Evolutionary conservation across 2,329 filamentous ascomycete species (phyloP), one percentile per base, ranked within the genome.

Genomic region (Ophiostoma tasmaniense): DNA sequence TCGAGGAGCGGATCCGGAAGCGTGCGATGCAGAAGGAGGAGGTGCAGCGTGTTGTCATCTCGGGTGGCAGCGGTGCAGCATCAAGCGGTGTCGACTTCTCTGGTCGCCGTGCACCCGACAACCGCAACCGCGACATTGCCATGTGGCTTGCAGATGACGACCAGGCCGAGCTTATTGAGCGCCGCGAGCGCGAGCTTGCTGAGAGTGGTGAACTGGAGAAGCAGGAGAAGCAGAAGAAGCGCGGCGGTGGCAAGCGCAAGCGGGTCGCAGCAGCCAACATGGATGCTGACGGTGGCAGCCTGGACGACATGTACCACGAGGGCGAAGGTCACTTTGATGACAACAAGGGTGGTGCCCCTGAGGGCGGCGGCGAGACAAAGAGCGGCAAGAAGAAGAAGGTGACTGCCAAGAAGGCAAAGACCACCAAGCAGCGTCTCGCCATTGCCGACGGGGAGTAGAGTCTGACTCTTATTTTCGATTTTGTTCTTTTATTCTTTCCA

Each of bases 281-380:
- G 30, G 73, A 70, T 35, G 69, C 61, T 22, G 72, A 70, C 80
- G 59, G 82, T 82, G 52, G 78, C 50, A 94, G 90, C 75, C 81
- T 98, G 79, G 95, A 98, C 78, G 94, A 97, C 77, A 93, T 99
- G 91, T 99, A 99, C 81, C 95, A 99, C 78, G 95, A 99, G 85
- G 95, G 95, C 97, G 95, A 99, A 84, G 95, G 95, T 71, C 89
- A 97, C 77, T 99, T 99, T 79, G 94, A 98, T 74, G 93, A 96
- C 74, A 72, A 72, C 73, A 95, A 96, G 76, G 87, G 88, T 30
- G 96, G 91, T 2, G 95, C 93, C 45, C 89, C 93, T 0, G 92
- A 91, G 3, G 97, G 93, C 0, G 85, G 35, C 11, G 69, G 39
- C 22, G 83, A 81, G 73, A 76, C 79, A 55, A 76, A 79, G 69